A percentile compares a stretch with the other conserved stretches of the same genome.
Evolutionary conservation across 768 basidiomycete species (phyloP).

Genomic region (Inosperma sp.): DNA sequence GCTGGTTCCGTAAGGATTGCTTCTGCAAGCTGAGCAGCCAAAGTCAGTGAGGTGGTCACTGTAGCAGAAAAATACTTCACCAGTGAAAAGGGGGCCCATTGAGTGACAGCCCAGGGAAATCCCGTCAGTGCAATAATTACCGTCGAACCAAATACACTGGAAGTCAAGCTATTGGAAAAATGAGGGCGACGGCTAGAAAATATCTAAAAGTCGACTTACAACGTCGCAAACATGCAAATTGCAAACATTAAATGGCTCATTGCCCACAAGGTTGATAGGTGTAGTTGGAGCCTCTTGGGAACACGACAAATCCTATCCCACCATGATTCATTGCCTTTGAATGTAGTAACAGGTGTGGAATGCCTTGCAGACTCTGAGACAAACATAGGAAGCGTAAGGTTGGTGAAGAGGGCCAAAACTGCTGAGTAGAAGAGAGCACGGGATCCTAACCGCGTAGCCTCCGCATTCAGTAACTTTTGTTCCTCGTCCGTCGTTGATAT

Average conservation of each 20-base stretch:
- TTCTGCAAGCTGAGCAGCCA: constrained; percentile 63
- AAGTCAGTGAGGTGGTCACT: background rate
- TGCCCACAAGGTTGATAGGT: constrained; percentile 75
- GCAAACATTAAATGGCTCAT: constrained; percentile 71
- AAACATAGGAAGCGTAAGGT: constrained; percentile 68
- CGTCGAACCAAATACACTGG: constrained; percentile 66
- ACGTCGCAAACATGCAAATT: constrained; percentile 72
- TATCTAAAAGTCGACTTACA: constrained; percentile 47
- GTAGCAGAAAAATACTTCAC: constrained; percentile 38
- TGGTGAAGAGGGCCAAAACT: constrained; percentile 59
- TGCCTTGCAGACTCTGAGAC: constrained; percentile 32
- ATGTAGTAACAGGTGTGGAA: constrained; percentile 1
- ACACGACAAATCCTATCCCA: constrained; percentile 26
- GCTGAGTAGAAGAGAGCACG: constrained; percentile 79
- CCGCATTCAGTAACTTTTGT: constrained; percentile 44
- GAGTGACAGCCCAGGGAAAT: constrained; percentile 88
- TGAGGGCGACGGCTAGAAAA: background rate
- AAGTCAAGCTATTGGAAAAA: constrained; percentile 53
- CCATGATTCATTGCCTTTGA: constrained; percentile 5
- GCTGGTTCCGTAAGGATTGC: constrained; percentile 71
- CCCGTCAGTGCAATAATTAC: constrained; percentile 74
- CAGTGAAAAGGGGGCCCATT: constrained; percentile 91
- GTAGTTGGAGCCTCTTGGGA: constrained; percentile 47
- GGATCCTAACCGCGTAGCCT: constrained; percentile 79
- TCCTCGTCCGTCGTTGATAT: constrained; percentile 21